Percentiles rank a stretch among this genome's conserved stretches.
Evolutionary conservation across 2,329 filamentous ascomycete species (phyloP).

Genomic region (Colletotrichum tropicale): DNA sequence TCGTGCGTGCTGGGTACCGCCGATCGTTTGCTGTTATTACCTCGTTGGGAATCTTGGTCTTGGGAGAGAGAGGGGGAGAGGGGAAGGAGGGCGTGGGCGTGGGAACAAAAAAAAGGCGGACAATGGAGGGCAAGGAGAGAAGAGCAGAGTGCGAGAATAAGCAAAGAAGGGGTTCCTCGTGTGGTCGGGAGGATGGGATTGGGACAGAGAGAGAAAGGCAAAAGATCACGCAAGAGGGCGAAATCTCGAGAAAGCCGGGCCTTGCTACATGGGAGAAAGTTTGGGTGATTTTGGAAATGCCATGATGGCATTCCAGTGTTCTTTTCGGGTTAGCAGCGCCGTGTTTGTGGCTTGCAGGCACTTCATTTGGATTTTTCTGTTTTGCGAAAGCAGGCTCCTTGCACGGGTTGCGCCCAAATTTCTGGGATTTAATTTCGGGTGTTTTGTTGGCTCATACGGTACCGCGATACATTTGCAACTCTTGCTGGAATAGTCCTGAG

Average conservation of each 20-base stretch:
- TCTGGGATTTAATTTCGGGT: neutral
- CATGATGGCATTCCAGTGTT: conserved; percentile 7
- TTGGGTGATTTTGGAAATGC: conserved; percentile 1
- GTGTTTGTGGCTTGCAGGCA: neutral
- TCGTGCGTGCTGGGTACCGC: conserved; percentile 3
- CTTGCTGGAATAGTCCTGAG: neutral
- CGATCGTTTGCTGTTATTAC: conserved; percentile 11
- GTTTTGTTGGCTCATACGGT: neutral
- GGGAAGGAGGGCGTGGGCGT: neutral
- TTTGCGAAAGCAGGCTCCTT: neutral
- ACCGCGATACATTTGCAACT: neutral
- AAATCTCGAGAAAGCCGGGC: neutral
- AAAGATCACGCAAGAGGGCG: neutral
- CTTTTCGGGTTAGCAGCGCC: neutral
- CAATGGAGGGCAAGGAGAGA: neutral
- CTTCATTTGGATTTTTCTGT: neutral
- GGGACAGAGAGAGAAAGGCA: neutral
- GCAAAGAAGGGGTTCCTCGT: neutral
- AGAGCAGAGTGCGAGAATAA: neutral
- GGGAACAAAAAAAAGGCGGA: neutral
- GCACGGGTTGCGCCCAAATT: neutral
- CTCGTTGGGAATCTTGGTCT: neutral
- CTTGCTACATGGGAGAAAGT: neutral
- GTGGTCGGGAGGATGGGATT: neutral
- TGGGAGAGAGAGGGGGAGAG: neutral